Base-by-base conservation (phyloP, 345 rosid species). In the Citropsis articulata region DNA sequence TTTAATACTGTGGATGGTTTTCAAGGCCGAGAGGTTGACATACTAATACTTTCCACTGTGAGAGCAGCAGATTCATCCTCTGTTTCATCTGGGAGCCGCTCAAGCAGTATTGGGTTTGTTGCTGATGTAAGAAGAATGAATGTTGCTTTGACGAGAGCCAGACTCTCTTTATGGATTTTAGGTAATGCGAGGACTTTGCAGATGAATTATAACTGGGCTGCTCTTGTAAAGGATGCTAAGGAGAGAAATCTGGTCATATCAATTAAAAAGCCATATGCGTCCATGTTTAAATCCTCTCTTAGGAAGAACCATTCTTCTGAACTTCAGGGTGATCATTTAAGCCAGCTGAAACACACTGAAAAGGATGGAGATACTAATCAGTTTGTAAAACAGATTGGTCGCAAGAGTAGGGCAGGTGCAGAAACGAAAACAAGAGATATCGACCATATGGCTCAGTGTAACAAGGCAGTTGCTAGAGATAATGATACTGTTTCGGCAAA, bases 121-220 rank as follows among this genome's bases (percentile, higher is more conserved):
- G 91, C 99, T 81, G 97, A 96, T 88, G 93, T 87, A 22, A 89
- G 95, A 81, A 87, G 98, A 80, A 96, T 96, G 98, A 96, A 94
- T 85, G 99, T 96, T 71, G 97, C 98, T 80, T 85, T 96, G 81
- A 96, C 98, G 22, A 92, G 99, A 87, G 98, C 98, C 35, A 96
- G 83, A 83, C 83, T 94, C 80, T 89, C 97, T 67, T 96, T 96
- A 80, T 94, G 99, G 99, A 86, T 96, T 82, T 83, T 96, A 84
- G 97, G 99, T 75, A 90, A 92, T 85, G 87, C 93, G 61, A 84
- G 88, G 72, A 94, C 98, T 75, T 85, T 94, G 87, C 91, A 86
- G 82, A 85, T 85, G 66, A 91, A 92, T 76, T 78, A 31, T 70
- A 88, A 87, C 81, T 96, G 99, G 99, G 90, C 91, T 73, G 94